Base-by-base conservation (phyloP, 768 basidiomycete species). In the Boletus reticulatus region DNA sequence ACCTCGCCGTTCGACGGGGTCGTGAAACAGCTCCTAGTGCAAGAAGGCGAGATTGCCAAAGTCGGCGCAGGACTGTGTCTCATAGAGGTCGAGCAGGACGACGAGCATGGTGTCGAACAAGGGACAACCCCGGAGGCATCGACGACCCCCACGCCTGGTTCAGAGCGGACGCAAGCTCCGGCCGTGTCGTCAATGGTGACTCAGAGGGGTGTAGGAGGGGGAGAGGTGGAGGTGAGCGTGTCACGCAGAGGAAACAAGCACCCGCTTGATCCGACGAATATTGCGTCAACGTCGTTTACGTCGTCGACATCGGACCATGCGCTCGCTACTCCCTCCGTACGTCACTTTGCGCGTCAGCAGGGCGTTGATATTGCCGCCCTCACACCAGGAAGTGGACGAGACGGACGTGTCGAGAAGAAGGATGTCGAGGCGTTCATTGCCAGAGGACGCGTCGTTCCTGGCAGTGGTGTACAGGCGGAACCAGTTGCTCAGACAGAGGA, bases 1-100 rank as follows among this genome's bases (percentile, higher is more conserved):
- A 94, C 92, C 4, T 88, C 87, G 53, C 92, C 92, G 2, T 93
- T 80, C 63, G 87, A 92, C 41, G 92, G 92, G 6, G 74, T 84
- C 32, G 75, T 94, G 45, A 84, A 80, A 57, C 80, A 88, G 59
- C 71, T 94, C 7, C 76, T 91, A 2, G 90, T 92, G 17, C 73
- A 85, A 59, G 90, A 92, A 67, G 92, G 92, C 19, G 83, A 91
- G 66, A 79, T 94, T 17, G 90, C 89, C 19, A 91, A 91, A 65
- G 92, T 94, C 17, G 92, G 93, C 32, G 73, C 80, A 19, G 84
- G 84, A 11, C 76, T 94, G 3, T 94, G 92, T 69, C 61, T 85
- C 12, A 92, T 94, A 49, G 90, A 93, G 62, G 85, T 85, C n/a
- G 87, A 88, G 14, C 84, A 84, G 55, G 87, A 86, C 4, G 52